phyloP scores from a whole-genome alignment of 2,329 filamentous ascomycete genomes.

The Pseudogymnoascus sp. region DNA sequence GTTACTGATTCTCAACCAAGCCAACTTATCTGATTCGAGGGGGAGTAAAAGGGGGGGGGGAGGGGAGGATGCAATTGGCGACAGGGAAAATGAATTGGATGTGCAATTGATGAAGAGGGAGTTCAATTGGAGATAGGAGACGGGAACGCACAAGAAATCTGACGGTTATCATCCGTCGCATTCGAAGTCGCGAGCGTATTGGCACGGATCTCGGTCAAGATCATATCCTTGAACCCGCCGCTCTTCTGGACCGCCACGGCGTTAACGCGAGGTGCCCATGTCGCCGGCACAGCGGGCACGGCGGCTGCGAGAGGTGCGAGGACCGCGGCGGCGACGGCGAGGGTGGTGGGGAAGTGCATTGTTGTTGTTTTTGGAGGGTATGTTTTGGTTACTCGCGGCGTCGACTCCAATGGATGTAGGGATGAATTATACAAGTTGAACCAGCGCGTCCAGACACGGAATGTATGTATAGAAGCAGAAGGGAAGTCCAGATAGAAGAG shows the following conservation, averaged over 20 bases:
- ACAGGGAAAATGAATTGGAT: not conserved
- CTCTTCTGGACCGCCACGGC: not conserved
- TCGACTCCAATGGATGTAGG: too few relatives aligned
- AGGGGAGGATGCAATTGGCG: too few relatives aligned
- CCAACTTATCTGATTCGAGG: too few relatives aligned
- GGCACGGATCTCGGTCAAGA: conserved; percentile 13
- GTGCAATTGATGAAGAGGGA: too few relatives aligned
- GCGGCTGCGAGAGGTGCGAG: not conserved
- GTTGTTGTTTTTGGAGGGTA: not conserved
- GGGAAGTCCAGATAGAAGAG: too few relatives aligned
- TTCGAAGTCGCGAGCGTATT: not conserved
- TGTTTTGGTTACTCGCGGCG: too few relatives aligned
- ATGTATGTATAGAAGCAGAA: not conserved
- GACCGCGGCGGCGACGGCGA: not conserved
- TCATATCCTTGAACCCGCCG: conserved; percentile 13
- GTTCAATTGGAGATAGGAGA: too few relatives aligned
- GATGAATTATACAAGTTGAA: too few relatives aligned
- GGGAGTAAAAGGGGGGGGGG: too few relatives aligned
- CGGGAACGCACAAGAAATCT: conserved; percentile 14
- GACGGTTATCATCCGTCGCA: conserved; percentile 10
- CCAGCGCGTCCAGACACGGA: not conserved
- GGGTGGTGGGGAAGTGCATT: not conserved
- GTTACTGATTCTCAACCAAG: too few relatives aligned
- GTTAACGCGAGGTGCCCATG: not conserved
- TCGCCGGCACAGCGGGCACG: not conserved